Conservation (phyloP, 139 green algal species). For the Auxenochlorella protothecoides region DNA sequence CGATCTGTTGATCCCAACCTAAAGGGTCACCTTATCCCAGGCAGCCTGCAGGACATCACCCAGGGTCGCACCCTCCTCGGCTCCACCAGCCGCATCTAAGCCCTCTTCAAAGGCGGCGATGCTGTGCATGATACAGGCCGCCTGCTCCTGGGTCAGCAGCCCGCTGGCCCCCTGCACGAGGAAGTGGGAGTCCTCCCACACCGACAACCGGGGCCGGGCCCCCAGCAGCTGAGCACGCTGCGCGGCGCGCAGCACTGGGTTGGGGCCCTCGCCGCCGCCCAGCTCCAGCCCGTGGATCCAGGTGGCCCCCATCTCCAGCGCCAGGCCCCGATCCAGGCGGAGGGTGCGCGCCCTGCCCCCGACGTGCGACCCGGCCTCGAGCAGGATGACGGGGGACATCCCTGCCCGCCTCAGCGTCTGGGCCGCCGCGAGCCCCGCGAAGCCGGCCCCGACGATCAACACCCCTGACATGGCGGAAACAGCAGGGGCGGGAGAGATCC, state of each 20-base stretch:
- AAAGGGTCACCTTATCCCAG: neutral
- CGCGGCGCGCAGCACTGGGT: slow-evolving; percentile 4
- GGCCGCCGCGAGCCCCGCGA: slow-evolving; percentile 3
- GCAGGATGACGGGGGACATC: neutral
- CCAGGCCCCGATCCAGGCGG: neutral
- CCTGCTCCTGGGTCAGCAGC: neutral
- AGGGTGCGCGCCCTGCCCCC: slow-evolving; percentile 10
- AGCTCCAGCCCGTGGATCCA: slow-evolving; percentile 10
- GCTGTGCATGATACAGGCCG: neutral
- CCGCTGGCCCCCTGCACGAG: neutral
- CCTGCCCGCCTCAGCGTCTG: neutral
- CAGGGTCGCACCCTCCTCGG: neutral
- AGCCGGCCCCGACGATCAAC: neutral
- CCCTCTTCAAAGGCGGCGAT: neutral
- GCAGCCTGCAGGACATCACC: slow-evolving; percentile 2
- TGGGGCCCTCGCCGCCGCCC: neutral
- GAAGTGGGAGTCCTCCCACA: slow-evolving; percentile 13
- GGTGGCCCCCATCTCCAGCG: slow-evolving; percentile 14
- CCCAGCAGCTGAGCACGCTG: neutral
- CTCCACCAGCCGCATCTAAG: slow-evolving; percentile 1
- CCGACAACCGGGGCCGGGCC: neutral
- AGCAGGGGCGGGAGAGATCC: no score
- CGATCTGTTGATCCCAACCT: neutral
- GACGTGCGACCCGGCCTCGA: neutral
- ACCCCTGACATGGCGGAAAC: no score